These are phyloP conservation scores for Gillenia trifoliata DNA, from an alignment of 306 rosid species.

Conservation along the genomic window DNA sequence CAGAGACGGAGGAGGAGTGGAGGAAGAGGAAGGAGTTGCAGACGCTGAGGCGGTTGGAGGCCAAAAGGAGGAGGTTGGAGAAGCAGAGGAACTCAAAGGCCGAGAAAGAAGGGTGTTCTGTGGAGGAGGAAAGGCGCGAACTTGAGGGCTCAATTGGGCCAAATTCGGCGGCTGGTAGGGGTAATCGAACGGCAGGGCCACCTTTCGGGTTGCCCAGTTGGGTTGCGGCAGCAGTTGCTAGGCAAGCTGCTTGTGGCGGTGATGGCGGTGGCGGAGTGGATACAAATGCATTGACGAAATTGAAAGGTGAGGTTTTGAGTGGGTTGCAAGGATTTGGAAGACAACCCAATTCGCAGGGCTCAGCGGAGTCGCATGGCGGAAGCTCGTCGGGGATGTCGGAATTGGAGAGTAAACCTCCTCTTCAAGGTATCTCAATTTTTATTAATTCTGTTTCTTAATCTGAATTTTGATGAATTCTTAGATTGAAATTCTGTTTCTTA, in stretches of 20 bases:
- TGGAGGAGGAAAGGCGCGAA: slow-evolving; percentile 28
- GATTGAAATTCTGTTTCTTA: not conserved
- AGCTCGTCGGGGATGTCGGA: slow-evolving; percentile 82
- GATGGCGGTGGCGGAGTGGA: not conserved
- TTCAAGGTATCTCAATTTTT: slow-evolving; percentile 43
- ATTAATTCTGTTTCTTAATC: not conserved
- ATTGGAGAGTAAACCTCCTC: slow-evolving; percentile 60
- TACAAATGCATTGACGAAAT: slow-evolving; percentile 31
- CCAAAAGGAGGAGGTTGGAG: slow-evolving; percentile 79
- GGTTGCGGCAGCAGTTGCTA: slow-evolving; percentile 30
- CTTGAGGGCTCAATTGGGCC: slow-evolving; percentile 26
- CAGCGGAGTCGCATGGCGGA: slow-evolving; percentile 72
- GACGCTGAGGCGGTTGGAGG: slow-evolving; percentile 80
- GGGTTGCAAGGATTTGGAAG: slow-evolving; percentile 36
- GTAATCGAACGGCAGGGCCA: slow-evolving; percentile 13
- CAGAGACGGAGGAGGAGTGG: slow-evolving; percentile 94
- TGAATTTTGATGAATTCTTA: not conserved
- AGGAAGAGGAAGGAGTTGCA: slow-evolving; percentile 93
- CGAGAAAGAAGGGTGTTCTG: slow-evolving; percentile 39
- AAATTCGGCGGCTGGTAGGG: slow-evolving; percentile 16
- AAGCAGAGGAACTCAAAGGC: slow-evolving; percentile 54
- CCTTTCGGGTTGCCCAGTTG: slow-evolving; percentile 37
- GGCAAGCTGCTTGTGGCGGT: slow-evolving; percentile 41
- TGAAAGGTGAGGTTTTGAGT: slow-evolving; percentile 26
- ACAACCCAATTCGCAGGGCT: slow-evolving; percentile 61